A percentile compares a stretch with the other conserved stretches of the same genome.
Conservation (phyloP, 306 rosid genomes). For the Ziziphus jujuba region DNA sequence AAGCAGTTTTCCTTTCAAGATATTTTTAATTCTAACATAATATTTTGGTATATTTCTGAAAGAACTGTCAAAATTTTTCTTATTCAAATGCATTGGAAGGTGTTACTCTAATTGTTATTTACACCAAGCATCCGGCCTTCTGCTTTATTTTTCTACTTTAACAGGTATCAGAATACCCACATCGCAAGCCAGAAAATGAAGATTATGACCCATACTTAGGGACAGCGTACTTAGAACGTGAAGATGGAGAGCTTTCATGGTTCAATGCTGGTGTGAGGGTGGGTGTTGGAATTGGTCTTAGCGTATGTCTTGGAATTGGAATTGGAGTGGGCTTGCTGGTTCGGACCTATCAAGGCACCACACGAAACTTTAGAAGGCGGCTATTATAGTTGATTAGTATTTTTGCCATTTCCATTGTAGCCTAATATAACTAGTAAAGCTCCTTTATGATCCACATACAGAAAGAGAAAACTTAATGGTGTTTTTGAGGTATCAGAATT, state of each 20-base stretch:
- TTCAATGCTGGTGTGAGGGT: slow-evolving; percentile 82
- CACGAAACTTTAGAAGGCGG: slow-evolving; percentile 59
- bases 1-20: background rate
- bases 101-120: background rate
- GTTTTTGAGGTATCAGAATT: slow-evolving; percentile 1
- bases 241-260: slow-evolving; percentile 86
- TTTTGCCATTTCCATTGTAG: slow-evolving; percentile 1
- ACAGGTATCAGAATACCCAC: slow-evolving; percentile 27
- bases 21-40: background rate
- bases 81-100: background rate
- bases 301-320: slow-evolving; percentile 82
- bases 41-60: background rate
- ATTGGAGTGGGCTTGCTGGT: slow-evolving; percentile 74
- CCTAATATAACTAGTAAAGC: slow-evolving; percentile 13
- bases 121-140: slow-evolving; percentile 6
- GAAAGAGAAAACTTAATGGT: slow-evolving; percentile 10
- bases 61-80: background rate
- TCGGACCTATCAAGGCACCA: slow-evolving; percentile 79
- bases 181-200: slow-evolving; percentile 44
- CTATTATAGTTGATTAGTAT: slow-evolving; percentile 18
- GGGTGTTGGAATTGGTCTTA: slow-evolving; percentile 78
- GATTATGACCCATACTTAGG: slow-evolving; percentile 40
- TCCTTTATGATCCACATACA: slow-evolving; percentile 23
- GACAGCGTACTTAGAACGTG: slow-evolving; percentile 54
- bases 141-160: background rate